Evolutionary conservation across 176 grass and related monocot genomes (phyloP).

Genomic region (Tillandsia leiboldiana): DNA sequence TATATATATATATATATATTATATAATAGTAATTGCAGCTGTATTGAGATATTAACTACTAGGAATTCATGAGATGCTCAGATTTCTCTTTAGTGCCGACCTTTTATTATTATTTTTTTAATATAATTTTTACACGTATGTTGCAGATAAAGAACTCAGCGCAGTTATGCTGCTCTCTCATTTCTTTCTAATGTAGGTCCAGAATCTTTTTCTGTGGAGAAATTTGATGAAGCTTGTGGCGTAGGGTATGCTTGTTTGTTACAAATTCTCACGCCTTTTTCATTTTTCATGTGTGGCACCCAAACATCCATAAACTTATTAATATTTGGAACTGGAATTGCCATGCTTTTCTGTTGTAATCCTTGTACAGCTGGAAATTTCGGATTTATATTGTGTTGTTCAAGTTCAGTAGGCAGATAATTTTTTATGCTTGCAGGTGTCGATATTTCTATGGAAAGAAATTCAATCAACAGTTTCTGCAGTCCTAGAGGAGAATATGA

Average conservation of each 20-base stretch:
- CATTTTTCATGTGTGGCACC: neutral
- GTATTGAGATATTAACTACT: neutral
- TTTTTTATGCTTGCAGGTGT: slow-evolving; percentile 32
- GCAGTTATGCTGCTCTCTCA: slow-evolving; percentile 71
- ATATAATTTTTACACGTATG: neutral
- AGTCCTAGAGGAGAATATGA: too few species aligned
- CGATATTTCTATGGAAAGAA: too few species aligned
- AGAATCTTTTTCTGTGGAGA: slow-evolving; percentile 49
- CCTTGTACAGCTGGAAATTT: neutral
- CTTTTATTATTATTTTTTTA: neutral
- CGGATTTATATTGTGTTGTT: neutral
- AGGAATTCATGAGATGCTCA: neutral
- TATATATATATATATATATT: too few species aligned
- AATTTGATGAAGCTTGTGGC: slow-evolving; percentile 90
- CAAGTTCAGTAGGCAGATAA: neutral
- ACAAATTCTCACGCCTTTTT: neutral
- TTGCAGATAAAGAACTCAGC: slow-evolving; percentile 79
- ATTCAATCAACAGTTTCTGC: too few species aligned
- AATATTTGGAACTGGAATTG: neutral
- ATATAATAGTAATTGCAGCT: neutral
- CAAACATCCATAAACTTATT: neutral
- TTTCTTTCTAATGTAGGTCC: slow-evolving; percentile 57
- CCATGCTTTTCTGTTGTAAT: neutral
- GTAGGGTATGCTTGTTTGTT: slow-evolving; percentile 48
- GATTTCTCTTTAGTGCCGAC: neutral